These are phyloP conservation scores for Primulina huaijiensis DNA, from an alignment of 257 asterid species.

Conservation along the genomic window DNA sequence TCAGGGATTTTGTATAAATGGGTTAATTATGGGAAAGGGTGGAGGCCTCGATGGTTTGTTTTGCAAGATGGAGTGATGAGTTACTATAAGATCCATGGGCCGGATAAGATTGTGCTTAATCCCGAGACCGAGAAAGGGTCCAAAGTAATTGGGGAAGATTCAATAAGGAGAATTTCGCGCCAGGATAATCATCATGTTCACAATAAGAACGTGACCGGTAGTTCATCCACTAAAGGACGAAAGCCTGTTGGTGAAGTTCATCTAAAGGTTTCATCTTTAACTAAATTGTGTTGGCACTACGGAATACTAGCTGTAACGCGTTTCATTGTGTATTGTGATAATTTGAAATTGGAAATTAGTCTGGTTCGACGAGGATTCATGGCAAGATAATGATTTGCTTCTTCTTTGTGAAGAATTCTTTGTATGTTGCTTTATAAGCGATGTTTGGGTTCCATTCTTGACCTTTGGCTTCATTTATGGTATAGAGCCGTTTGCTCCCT, in stretches of 20 bases:
- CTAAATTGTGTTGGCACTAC: not conserved
- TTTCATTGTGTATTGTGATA: conserved; percentile 4
- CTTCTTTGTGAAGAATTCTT: not conserved
- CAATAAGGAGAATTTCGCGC: conserved; percentile 50
- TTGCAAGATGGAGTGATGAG: conserved; percentile 93
- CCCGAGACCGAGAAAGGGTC: conserved; percentile 70
- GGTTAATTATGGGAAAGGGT: conserved; percentile 97
- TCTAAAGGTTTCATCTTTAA: conserved; percentile 51
- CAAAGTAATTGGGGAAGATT: conserved; percentile 84
- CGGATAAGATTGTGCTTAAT: conserved; percentile 61
- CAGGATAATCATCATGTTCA: conserved; percentile 25
- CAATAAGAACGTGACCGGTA: conserved; percentile 27
- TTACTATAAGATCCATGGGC: conserved; percentile 93
- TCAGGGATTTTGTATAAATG: conserved; percentile 79
- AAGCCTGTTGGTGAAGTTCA: conserved; percentile 93
- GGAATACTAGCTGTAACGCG: conserved; percentile 2
- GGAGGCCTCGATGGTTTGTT: conserved; percentile 96
- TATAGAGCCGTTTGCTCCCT: too few relatives aligned
- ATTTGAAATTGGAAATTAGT: conserved; percentile 12
- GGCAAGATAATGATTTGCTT: not conserved
- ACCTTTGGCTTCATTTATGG: not conserved
- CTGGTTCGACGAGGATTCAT: not conserved
- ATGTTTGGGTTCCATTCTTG: not conserved
- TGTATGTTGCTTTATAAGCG: conserved; percentile 1
- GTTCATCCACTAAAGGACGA: conserved; percentile 22